These are phyloP conservation scores for Phytophthora tubulina DNA, from an alignment of 352 stramenopile genomes.

Conservation along the genomic window DNA sequence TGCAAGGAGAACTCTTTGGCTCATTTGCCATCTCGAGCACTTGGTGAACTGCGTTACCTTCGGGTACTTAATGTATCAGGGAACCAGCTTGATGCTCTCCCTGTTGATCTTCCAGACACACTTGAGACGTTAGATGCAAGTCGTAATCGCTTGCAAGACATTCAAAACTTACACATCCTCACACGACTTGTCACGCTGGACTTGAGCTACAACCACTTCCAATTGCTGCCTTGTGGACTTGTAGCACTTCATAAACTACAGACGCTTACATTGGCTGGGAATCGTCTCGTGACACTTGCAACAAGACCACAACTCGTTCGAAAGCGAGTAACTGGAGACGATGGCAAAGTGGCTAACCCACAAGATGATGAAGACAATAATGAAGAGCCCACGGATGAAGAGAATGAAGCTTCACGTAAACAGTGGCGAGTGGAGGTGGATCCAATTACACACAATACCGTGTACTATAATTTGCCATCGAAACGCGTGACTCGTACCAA, in stretches of 20 bases:
- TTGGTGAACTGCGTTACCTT: constrained; percentile 50
- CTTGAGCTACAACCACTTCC: constrained; percentile 71
- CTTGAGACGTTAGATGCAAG: constrained; percentile 48
- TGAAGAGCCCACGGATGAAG: constrained; percentile 36
- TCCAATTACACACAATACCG: constrained; percentile 45
- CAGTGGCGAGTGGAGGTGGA: constrained; percentile 71
- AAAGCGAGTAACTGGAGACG: not conserved
- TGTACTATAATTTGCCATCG: constrained; percentile 67
- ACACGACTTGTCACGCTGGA: constrained; percentile 60
- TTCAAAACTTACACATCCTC: constrained; percentile 62
- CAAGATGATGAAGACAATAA: constrained; percentile 22
- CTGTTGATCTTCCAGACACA: constrained; percentile 47
- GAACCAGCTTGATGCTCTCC: constrained; percentile 66
- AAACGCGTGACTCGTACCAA: constrained; percentile 65
- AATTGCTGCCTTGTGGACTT: constrained; percentile 64
- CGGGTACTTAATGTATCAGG: constrained; percentile 58
- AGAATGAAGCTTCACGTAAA: constrained; percentile 40
- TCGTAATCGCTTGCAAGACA: constrained; percentile 62
- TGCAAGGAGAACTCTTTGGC: constrained; percentile 77
- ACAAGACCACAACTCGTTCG: constrained; percentile 48
- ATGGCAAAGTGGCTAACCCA: constrained; percentile 10
- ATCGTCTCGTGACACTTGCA: constrained; percentile 73
- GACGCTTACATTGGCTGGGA: constrained; percentile 54
- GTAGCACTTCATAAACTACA: constrained; percentile 53
- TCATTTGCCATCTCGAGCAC: constrained; percentile 39